Percentiles rank a stretch among this genome's conserved stretches.
Evolutionary conservation across 2,329 filamentous ascomycete species (phyloP).

Genomic region (Scedosporium apiospermum): DNA sequence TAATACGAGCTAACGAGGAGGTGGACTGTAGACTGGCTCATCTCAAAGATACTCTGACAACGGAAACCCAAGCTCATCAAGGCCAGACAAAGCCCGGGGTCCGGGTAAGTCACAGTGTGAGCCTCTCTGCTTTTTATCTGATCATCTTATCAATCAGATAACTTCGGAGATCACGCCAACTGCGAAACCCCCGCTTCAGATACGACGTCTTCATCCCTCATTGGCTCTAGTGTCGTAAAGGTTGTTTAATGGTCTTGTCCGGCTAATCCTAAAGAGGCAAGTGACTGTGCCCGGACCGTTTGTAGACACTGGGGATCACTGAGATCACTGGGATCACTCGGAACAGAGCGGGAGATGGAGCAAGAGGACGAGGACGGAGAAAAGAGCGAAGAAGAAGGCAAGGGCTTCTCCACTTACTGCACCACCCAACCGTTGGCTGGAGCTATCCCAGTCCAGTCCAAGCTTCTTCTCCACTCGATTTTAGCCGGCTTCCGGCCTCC

Average conservation of each 20-base stretch:
- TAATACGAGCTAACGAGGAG: too few relatives aligned
- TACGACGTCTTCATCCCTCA: neutral
- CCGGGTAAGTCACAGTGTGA: neutral
- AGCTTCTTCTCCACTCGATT: too few relatives aligned
- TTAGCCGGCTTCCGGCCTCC: too few relatives aligned
- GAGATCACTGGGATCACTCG: neutral
- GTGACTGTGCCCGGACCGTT: neutral
- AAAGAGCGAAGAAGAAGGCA: neutral
- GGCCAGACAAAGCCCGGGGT: too few relatives aligned
- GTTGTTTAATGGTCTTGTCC: neutral
- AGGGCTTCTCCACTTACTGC: neutral
- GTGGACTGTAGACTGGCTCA: too few relatives aligned
- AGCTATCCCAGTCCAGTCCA: too few relatives aligned
- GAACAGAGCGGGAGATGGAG: neutral
- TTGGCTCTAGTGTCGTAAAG: neutral
- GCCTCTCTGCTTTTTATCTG: neutral
- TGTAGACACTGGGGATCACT: neutral
- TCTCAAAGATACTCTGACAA: too few relatives aligned
- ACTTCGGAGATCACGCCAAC: neutral
- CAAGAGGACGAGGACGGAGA: neutral
- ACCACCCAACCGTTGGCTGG: too few relatives aligned
- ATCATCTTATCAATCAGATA: slow-evolving; percentile 1
- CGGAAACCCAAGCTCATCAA: neutral
- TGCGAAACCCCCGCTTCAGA: neutral
- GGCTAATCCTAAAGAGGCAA: neutral